These are phyloP conservation scores for Lasiosphaeris hirsuta DNA, from an alignment of 495 filamentous ascomycete genomes.

Conservation along the genomic window DNA sequence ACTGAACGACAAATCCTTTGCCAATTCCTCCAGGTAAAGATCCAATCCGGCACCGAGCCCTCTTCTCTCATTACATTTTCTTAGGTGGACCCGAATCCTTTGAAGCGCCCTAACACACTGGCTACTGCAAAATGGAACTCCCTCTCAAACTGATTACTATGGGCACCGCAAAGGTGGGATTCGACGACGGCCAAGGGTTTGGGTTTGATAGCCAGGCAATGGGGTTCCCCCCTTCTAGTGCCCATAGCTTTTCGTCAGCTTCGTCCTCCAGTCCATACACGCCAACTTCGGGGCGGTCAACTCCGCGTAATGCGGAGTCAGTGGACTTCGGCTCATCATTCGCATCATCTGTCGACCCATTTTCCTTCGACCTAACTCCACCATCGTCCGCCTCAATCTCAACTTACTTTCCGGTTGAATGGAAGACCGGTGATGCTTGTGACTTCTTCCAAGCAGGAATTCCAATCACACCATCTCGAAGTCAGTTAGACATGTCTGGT, in stretches of 20 bases:
- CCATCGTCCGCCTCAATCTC: constrained; percentile 33
- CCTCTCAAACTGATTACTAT: constrained; percentile 2
- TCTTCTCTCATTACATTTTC: constrained; percentile 6
- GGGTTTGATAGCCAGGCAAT: constrained; percentile 20
- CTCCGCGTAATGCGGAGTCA: constrained; percentile 12
- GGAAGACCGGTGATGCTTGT: constrained; percentile 11
- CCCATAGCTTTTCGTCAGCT: constrained; percentile 34
- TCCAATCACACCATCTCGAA: constrained; percentile 23
- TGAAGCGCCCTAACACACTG: not conserved
- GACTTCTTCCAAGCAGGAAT: constrained; percentile 19
- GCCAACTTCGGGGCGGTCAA: constrained; percentile 36
- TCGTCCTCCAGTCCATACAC: constrained; percentile 40
- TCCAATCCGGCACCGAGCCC: constrained; percentile 12
- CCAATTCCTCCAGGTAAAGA: constrained; percentile 13
- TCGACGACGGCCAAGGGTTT: constrained; percentile 23
- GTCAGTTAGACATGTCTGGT: constrained; percentile 4
- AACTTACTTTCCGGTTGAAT: constrained; percentile 33
- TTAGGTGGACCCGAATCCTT: not conserved
- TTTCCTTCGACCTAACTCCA: constrained; percentile 32
- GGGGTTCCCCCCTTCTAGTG: constrained; percentile 20
- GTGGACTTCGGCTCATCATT: constrained; percentile 27
- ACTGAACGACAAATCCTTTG: constrained; percentile 19
- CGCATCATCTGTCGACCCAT: constrained; percentile 12
- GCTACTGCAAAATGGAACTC: constrained; percentile 18
- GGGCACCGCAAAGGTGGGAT: constrained; percentile 23